These are phyloP conservation scores for Onygenales sp. DNA, from an alignment of 2,329 filamentous ascomycete genomes.

Conservation along the genomic window DNA sequence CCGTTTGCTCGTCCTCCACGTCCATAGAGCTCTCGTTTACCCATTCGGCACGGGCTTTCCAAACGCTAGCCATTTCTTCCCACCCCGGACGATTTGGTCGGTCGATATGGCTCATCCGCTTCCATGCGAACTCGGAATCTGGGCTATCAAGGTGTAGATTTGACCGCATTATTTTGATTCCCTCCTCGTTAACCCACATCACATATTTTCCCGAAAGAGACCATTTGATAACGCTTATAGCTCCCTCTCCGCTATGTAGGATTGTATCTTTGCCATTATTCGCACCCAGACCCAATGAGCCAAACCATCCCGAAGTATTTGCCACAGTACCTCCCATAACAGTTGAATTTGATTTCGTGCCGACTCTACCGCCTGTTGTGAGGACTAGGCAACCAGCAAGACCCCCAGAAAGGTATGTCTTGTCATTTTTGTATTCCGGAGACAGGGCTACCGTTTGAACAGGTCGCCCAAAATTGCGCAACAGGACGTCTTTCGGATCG, in stretches of 20 bases:
- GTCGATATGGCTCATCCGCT: constrained; percentile 84
- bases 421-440: constrained; percentile 83
- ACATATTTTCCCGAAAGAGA: constrained; percentile 87
- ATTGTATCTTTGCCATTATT: constrained; percentile 77
- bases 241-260: constrained; percentile 83
- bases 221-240: constrained; percentile 89
- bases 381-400: constrained; percentile 79
- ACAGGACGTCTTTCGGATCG: constrained; percentile 78
- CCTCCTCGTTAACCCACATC: constrained; percentile 91
- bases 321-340: constrained; percentile 64
- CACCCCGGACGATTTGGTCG: constrained; percentile 77
- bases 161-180: constrained; percentile 95
- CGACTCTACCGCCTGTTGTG: constrained; percentile 69
- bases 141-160: constrained; percentile 68
- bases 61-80: constrained; percentile 94
- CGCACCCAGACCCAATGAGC: constrained; percentile 68
- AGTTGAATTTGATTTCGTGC: constrained; percentile 73
- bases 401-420: constrained; percentile 83
- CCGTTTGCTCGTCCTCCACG: constrained; percentile 49
- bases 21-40: constrained; percentile 77
- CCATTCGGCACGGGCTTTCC: constrained; percentile 90
- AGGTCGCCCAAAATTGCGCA: constrained; percentile 88
- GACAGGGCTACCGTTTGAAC: constrained; percentile 90
- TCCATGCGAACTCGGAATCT: constrained; percentile 81
- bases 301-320: constrained; percentile 81